A percentile compares a stretch with the other conserved stretches of the same genome.
phyloP scores from a whole-genome alignment of 306 rosid genomes.

The Datisca glomerata region DNA sequence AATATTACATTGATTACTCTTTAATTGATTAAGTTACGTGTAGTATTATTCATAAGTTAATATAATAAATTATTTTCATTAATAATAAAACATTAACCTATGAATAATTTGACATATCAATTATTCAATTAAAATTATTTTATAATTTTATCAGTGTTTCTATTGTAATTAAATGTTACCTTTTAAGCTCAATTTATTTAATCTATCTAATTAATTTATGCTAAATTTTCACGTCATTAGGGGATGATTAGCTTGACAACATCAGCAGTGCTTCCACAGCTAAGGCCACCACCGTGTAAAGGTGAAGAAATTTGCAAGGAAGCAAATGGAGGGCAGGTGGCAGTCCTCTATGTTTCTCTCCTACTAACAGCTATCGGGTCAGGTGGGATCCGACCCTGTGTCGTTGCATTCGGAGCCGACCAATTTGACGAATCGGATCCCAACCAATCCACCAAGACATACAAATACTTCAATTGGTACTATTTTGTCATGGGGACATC shows the following conservation, averaged over 20 bases:
- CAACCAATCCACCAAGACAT: slow-evolving; percentile 47
- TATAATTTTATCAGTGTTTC: too few relatives aligned
- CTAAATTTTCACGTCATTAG: slow-evolving; percentile 14
- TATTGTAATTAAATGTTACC: too few relatives aligned
- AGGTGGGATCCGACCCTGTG: slow-evolving; percentile 97
- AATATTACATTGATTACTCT: too few relatives aligned
- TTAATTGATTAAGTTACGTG: too few relatives aligned
- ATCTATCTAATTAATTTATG: not conserved
- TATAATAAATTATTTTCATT: too few relatives aligned
- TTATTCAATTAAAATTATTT: too few relatives aligned
- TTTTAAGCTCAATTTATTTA: too few relatives aligned
- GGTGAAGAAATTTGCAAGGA: slow-evolving; percentile 41
- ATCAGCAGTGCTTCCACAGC: slow-evolving; percentile 62
- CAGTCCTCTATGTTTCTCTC: slow-evolving; percentile 43
- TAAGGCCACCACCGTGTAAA: slow-evolving; percentile 70
- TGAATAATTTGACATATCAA: too few relatives aligned
- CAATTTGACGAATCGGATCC: slow-evolving; percentile 77
- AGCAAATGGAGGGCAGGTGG: slow-evolving; percentile 50
- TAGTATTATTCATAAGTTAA: too few relatives aligned
- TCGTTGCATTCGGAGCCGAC: slow-evolving; percentile 92
- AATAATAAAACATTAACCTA: too few relatives aligned
- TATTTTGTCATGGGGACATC: slow-evolving; percentile 82
- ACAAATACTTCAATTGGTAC: slow-evolving; percentile 91
- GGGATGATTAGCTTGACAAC: slow-evolving; percentile 69
- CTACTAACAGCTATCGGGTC: slow-evolving; percentile 59